Conservation (phyloP, 257 asterid genomes). For the Perilla frutescens region DNA sequence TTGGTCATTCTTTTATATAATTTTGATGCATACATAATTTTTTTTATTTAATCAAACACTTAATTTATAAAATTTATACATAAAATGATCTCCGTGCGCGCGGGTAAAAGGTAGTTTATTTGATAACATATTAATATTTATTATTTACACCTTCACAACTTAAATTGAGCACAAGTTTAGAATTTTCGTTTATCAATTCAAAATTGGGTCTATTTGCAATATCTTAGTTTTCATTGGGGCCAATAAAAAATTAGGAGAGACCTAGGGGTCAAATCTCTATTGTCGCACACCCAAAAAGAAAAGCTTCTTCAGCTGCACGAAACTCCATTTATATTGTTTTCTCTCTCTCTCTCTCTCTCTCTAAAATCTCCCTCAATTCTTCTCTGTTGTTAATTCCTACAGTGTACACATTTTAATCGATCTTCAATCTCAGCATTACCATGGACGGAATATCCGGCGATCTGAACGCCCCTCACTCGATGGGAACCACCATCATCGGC, state of each 20-base stretch:
- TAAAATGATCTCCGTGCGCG: too few species aligned
- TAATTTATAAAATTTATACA: too few species aligned
- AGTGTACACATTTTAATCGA: not conserved
- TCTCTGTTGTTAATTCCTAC: not conserved
- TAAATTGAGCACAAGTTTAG: too few species aligned
- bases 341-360: not conserved
- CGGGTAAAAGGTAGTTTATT: too few species aligned
- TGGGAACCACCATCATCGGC: constrained; percentile 93
- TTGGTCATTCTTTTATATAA: too few species aligned
- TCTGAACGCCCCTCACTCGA: constrained; percentile 71
- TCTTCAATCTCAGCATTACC: constrained; percentile 21
- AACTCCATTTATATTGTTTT: constrained; percentile 14
- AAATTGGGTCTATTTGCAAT: not conserved
- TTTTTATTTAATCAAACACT: too few species aligned
- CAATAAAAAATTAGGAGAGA: not conserved
- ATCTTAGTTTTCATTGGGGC: not conserved
- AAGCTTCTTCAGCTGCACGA: constrained; percentile 41
- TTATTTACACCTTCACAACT: too few species aligned
- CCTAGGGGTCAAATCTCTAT: not conserved
- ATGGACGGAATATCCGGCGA: constrained; percentile 64
- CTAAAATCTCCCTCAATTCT: not conserved
- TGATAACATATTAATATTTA: too few species aligned
- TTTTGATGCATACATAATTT: too few species aligned
- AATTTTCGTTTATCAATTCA: too few species aligned
- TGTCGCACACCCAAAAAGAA: too few species aligned